phyloP scores from a whole-genome alignment of 2,329 filamentous ascomycete genomes.

The Penicillium sp. region DNA sequence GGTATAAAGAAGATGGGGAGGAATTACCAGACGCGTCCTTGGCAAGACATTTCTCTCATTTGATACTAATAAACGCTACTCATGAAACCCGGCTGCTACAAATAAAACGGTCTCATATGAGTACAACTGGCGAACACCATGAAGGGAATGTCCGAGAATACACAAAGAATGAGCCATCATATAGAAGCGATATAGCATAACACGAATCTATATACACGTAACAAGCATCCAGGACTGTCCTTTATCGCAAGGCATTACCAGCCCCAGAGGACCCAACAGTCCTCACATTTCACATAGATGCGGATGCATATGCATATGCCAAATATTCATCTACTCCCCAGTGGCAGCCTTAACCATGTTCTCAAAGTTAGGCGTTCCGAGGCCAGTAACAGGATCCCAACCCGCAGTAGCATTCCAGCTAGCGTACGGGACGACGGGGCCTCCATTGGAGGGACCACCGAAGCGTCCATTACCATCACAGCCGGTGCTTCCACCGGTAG shows the following conservation, averaged over 20 bases:
- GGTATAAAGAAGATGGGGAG: no score
- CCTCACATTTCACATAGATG: neutral
- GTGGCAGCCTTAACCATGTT: conserved; percentile 25
- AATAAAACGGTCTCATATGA: no score
- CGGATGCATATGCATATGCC: no score
- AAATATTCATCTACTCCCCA: neutral
- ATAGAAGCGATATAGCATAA: neutral
- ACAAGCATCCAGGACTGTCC: neutral
- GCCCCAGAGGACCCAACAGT: neutral
- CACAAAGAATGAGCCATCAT: neutral
- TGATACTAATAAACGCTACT: no score
- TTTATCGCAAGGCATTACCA: neutral
- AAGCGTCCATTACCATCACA: conserved; percentile 51
- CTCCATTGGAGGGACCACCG: conserved; percentile 43
- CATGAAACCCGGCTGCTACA: no score
- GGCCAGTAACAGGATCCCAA: conserved; percentile 57
- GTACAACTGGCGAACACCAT: no score
- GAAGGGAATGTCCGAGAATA: neutral
- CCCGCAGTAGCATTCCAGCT: conserved; percentile 56
- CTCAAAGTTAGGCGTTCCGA: conserved; percentile 42
- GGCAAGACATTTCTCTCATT: no score
- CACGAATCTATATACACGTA: conserved; percentile 1
- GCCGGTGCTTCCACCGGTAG: conserved; percentile 51
- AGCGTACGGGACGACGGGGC: conserved; percentile 50
- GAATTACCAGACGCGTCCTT: no score